A percentile compares a stretch with the other conserved stretches of the same genome.
Evolutionary conservation across 2,329 filamentous ascomycete genomes (phyloP).

Genomic region (Furcasterigmium furcatum): DNA sequence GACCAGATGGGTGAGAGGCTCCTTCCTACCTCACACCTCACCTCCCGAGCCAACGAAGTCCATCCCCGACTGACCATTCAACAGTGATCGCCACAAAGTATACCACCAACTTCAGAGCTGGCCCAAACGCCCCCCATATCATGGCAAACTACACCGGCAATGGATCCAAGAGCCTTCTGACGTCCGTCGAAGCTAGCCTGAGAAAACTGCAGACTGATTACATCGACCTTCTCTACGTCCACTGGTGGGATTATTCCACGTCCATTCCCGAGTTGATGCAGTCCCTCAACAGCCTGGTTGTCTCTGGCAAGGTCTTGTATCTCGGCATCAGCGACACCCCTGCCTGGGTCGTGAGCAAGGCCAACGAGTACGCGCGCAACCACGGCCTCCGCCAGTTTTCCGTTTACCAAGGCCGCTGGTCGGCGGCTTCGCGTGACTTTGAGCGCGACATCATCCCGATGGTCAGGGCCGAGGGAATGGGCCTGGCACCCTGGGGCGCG

Average conservation of each 20-base stretch:
- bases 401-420: slow-evolving; percentile 67
- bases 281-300: slow-evolving; percentile 57
- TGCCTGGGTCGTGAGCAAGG: slow-evolving; percentile 65
- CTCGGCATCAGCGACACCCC: slow-evolving; percentile 67
- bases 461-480: slow-evolving; percentile 59
- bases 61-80: too few species aligned
- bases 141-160: slow-evolving; percentile 56
- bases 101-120: slow-evolving; percentile 50
- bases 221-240: slow-evolving; percentile 63
- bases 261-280: slow-evolving; percentile 68
- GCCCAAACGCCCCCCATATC: slow-evolving; percentile 35
- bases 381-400: slow-evolving; percentile 69
- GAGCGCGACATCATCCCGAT: slow-evolving; percentile 70
- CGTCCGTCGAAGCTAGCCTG: slow-evolving; percentile 53
- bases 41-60: too few species aligned
- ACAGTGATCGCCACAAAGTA: slow-evolving; percentile 69
- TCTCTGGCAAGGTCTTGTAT: slow-evolving; percentile 59
- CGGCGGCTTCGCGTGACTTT: slow-evolving; percentile 59
- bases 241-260: slow-evolving; percentile 68
- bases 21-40: too few species aligned
- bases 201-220: slow-evolving; percentile 64
- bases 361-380: slow-evolving; percentile 66
- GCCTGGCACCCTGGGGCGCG: slow-evolving; percentile 50
- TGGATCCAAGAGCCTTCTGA: slow-evolving; percentile 56
- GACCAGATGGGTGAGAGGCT: slow-evolving; percentile 59